Evolutionary conservation across 441 rosid species (phyloP), one percentile per base, ranked within the genome.

Genomic region (Biscutella laevigata): DNA sequence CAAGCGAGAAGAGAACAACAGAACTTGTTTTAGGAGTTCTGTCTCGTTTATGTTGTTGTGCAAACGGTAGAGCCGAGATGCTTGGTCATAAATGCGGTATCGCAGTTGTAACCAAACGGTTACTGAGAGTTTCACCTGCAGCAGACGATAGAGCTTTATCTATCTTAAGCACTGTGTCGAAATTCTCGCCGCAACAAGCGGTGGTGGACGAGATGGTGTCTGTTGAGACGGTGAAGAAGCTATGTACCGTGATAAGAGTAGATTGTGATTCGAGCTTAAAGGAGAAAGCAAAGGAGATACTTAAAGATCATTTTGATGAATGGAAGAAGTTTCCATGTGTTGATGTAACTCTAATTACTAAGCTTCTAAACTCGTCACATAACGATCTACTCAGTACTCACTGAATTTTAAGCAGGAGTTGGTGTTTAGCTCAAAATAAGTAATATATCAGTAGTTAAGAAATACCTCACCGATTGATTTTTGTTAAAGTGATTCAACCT

Each of bases 11-110:
- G 53, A 75, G 66, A 57, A 75, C 64, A 1, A 74, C 87, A 0
- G 86, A 88, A 66, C 71, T 78, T 4, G 68, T 66, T 12, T 32
- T 83, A 5, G 84, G 86, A 5, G 47, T 78, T 7, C 16, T 88
- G 24, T 72, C 64, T 55, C 75, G 81, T 27, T 45, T 88, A 8
- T 85, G 95, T 42, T 77, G 71, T n/a, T 73, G 79, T 11, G 80
- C 95, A 0, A 78, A 81, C 1, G 97, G 97, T 52, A 74, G 97
- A 44, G 86, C 81, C 0, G 53, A 81, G 67, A 77, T 88, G 37
- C 54, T 85, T 33, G 62, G 46, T 2, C 96, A 85, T 41, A 59
- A 55, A 19, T 81, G 71, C 0, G 77, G 84, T 24, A 11, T 88
- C 12, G 83, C 95, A 0, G 70, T 78, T 20, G 71, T 88, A 19